Evolutionary conservation across 768 basidiomycete species (phyloP).

Genomic region (Amylocystis lapponica): DNA sequence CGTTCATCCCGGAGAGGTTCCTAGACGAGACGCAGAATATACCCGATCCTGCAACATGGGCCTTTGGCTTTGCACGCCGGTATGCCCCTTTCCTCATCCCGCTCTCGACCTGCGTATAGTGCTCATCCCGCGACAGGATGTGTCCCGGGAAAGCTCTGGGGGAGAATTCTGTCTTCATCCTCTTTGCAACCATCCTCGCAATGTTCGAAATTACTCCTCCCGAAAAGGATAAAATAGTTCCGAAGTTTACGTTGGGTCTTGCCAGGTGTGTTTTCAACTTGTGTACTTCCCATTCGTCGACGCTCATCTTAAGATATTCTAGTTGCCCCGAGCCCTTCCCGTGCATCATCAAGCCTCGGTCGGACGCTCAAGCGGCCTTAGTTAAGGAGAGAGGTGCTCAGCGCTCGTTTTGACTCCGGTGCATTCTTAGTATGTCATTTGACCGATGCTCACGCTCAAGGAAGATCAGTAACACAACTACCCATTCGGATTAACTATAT

Average conservation of each 20-base stretch:
- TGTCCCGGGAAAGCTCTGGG: constrained; percentile 12
- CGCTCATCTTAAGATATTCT: no score
- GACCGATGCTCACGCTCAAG: no score
- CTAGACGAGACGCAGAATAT: constrained; percentile 1
- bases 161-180: constrained; percentile 12
- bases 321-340: no score
- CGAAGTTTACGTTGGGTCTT: constrained; percentile 3
- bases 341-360: no score
- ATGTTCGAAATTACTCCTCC: constrained; percentile 10
- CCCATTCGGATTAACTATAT: no score
- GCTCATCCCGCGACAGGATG: neutral
- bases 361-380: no score
- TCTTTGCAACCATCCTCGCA: constrained; percentile 7
- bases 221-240: neutral
- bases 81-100: neutral
- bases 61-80: constrained; percentile 13
- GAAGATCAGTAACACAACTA: no score
- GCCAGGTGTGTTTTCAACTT: constrained; percentile 11
- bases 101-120: neutral
- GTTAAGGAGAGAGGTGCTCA: no score
- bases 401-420: no score
- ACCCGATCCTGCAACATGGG: constrained; percentile 3
- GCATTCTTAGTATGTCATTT: no score
- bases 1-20: constrained; percentile 18
- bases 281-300: no score